These are phyloP conservation scores for Theobroma cacao DNA, from an alignment of 345 rosid genomes.

Conservation along the genomic window DNA sequence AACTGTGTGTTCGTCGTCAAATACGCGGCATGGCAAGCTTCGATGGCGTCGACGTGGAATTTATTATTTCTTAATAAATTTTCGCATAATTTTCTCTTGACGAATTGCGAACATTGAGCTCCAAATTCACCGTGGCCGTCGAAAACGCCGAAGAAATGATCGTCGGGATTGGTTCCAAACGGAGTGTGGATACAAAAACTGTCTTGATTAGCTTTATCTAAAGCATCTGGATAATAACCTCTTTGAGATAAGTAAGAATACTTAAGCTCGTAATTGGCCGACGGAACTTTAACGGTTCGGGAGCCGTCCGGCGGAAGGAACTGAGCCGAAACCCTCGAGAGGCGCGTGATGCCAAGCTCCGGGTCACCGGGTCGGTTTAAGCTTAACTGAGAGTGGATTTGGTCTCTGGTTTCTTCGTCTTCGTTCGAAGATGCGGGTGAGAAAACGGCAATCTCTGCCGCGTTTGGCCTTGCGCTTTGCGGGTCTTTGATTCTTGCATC, in stretches of 20 bases:
- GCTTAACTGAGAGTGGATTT: slow-evolving; percentile 39
- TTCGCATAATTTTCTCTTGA: slow-evolving; percentile 71
- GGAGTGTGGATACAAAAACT: slow-evolving; percentile 96
- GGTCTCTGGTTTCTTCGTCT: slow-evolving; percentile 52
- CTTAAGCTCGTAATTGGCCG: slow-evolving; percentile 56
- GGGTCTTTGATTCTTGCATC: slow-evolving; percentile 43
- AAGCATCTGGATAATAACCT: slow-evolving; percentile 94
- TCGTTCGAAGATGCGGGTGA: slow-evolving; percentile 44
- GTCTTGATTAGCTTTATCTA: slow-evolving; percentile 95
- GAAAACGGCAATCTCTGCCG: slow-evolving; percentile 48
- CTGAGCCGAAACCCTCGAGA: slow-evolving; percentile 92
- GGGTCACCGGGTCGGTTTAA: slow-evolving; percentile 34
- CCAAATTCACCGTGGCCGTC: slow-evolving; percentile 98
- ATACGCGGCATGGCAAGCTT: slow-evolving; percentile 72
- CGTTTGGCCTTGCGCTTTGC: slow-evolving; percentile 17
- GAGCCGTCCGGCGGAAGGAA: slow-evolving; percentile 92
- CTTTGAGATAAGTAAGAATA: slow-evolving; percentile 85
- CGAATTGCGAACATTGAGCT: slow-evolving; percentile 92
- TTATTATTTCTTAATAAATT: slow-evolving; percentile 67
- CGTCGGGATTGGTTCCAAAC: slow-evolving; percentile 61
- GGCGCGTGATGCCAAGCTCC: slow-evolving; percentile 71
- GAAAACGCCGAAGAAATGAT: slow-evolving; percentile 92
- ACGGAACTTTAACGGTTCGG: slow-evolving; percentile 57
- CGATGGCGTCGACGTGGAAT: slow-evolving; percentile 64
- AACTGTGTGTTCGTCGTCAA: slow-evolving; percentile 69